Evolutionary conservation across 192 early-diverging fungal species (phyloP).

Genomic region (Coemansia sp.): DNA sequence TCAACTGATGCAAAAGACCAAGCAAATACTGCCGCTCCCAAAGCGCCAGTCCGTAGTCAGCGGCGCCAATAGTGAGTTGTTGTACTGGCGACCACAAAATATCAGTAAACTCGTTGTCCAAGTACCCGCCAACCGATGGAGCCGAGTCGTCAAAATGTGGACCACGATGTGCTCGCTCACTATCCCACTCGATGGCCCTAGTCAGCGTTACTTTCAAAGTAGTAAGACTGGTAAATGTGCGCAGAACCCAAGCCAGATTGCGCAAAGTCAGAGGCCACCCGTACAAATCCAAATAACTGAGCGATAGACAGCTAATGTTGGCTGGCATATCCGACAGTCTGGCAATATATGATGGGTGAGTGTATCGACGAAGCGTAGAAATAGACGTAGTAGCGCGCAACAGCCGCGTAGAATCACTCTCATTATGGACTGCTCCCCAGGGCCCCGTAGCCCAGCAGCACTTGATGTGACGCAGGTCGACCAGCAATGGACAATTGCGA

Average conservation of each 20-base stretch:
- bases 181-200: not conserved
- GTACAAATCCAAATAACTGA: constrained; percentile 36
- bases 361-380: constrained; percentile 30
- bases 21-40: constrained; percentile 16
- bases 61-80: constrained; percentile 20
- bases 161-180: not conserved
- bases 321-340: constrained; percentile 29
- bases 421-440: constrained; percentile 15
- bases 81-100: not conserved
- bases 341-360: constrained; percentile 51
- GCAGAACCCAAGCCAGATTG: constrained; percentile 31
- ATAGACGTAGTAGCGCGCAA: constrained; percentile 38
- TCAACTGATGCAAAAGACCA: constrained; percentile 1
- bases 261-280: constrained; percentile 49
- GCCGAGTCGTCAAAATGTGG: not conserved
- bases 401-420: constrained; percentile 51
- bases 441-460: constrained; percentile 55
- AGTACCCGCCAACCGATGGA: not conserved
- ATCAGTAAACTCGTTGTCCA: not conserved
- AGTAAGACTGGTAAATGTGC: constrained; percentile 15
- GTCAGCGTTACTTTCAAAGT: constrained; percentile 28
- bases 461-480: constrained; percentile 47
- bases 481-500: constrained; percentile 37
- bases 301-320: constrained; percentile 14
- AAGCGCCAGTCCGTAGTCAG: constrained; percentile 4